Base-by-base conservation (phyloP, 2,329 filamentous ascomycete genomes). In the Aspergillus sp. region DNA sequence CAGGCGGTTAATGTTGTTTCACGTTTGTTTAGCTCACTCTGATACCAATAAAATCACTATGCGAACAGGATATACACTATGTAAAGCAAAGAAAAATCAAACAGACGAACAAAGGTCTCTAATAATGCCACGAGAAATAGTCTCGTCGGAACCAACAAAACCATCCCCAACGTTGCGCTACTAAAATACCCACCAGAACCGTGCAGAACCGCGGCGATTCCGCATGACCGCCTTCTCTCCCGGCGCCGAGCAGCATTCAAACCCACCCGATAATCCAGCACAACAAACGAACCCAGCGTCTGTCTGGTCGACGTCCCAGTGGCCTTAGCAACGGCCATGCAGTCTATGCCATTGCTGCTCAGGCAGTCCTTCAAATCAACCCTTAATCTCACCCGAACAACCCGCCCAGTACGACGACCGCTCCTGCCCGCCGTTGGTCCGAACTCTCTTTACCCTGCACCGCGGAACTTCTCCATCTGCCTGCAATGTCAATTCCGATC, bases 401-500 rank as follows among this genome's bases (percentile, higher is more conserved):
- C 68, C 38, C 62, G 64, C 48, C 62, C 68, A 2, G 48, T 64
- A 25, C 69, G 65, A 56, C 52, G 67, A n/a, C 66, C 65, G 25
- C 57, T 71, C 54, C 60, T 67, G 53, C 62, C 68, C 58, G 53
- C 63, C 53, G 57, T 59, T 55, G 50, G 57, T 53, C 58, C 68
- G 59, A 68, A 64, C 52, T 50, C 67, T 59, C 62, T 70, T 64
- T 52, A 65, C 58, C 60, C 61, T 56, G 54, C 67, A 58, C 59
- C 64, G 59, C 69, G 72, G 64, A 63, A 55, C 48, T 74, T 75
- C 68, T 77, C 78, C 57, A 73, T 74, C 58, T 81, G 79, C 64
- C 55, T 78, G 63, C 75, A 74, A 75, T 81, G 79, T 44, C 77
- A 74, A 60, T 76, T 77, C 57, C 75, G 75, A 50, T 68, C 61